Percentiles rank a stretch among this genome's conserved stretches.
These are phyloP conservation scores for Leptographium flavum DNA, from an alignment of 2,329 filamentous ascomycete species.

Conservation along the genomic window DNA sequence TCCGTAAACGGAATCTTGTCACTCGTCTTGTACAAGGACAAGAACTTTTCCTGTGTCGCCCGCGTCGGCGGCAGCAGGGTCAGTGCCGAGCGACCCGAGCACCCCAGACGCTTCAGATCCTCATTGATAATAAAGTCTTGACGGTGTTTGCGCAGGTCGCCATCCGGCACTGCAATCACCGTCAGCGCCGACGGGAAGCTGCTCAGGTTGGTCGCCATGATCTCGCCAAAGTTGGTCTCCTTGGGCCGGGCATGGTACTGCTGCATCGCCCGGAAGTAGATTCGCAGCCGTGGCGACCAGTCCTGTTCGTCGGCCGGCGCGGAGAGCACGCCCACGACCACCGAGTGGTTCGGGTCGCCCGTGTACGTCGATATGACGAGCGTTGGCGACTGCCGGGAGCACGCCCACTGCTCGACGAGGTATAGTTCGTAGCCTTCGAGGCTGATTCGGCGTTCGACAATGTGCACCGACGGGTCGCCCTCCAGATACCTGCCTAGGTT, in stretches of 20 bases:
- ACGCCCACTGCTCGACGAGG: slow-evolving; percentile 94
- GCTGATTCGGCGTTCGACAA: slow-evolving; percentile 56
- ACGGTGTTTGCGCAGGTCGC: slow-evolving; percentile 66
- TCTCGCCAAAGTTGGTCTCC: slow-evolving; percentile 65
- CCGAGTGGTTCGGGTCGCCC: slow-evolving; percentile 63
- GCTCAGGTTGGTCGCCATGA: slow-evolving; percentile 91
- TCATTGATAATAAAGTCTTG: slow-evolving; percentile 89
- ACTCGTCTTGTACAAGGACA: slow-evolving; percentile 77
- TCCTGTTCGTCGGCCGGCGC: slow-evolving; percentile 65
- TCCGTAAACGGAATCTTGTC: slow-evolving; percentile 66
- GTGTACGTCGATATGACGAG: slow-evolving; percentile 89
- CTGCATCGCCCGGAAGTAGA: slow-evolving; percentile 77
- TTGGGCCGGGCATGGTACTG: slow-evolving; percentile 75
- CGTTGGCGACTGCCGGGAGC: slow-evolving; percentile 78
- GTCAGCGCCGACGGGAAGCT: slow-evolving; percentile 84
- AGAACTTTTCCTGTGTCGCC: slow-evolving; percentile 80
- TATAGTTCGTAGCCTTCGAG: slow-evolving; percentile 85
- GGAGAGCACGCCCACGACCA: slow-evolving; percentile 67
- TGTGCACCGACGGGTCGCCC: slow-evolving; percentile 62
- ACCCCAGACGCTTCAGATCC: slow-evolving; percentile 80
- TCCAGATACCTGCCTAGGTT: slow-evolving; percentile 52
- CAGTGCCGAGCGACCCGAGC: slow-evolving; percentile 77
- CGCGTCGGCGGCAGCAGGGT: slow-evolving; percentile 63
- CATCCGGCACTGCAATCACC: slow-evolving; percentile 79
- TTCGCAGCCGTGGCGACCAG: slow-evolving; percentile 66